Evolutionary conservation across 371 early-diverging fungal genomes (phyloP).

Genomic region (Mucor sp.): DNA sequence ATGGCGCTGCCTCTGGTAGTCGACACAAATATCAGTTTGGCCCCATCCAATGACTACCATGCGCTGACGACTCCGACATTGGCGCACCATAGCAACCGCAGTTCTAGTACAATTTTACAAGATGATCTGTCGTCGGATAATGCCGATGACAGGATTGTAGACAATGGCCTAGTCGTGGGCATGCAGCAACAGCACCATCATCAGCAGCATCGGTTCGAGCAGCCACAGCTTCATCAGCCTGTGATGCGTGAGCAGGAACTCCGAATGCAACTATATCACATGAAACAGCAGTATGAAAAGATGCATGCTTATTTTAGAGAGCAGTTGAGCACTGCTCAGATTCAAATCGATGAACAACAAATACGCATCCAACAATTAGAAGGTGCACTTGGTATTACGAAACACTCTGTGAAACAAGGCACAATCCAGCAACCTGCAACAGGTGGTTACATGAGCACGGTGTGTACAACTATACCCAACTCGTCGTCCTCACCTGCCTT

Average conservation of each 20-base stretch:
- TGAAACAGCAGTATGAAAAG: conserved; percentile 14
- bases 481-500: neutral
- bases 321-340: conserved; percentile 13
- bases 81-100: neutral
- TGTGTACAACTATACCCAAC: conserved; percentile 6
- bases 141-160: conserved; percentile 3
- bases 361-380: conserved; percentile 23
- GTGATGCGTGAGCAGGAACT: conserved; percentile 4
- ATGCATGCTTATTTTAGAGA: conserved; percentile 16
- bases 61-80: neutral
- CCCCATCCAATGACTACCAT: neutral
- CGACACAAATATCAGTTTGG: neutral
- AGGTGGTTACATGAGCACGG: conserved; percentile 15
- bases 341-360: conserved; percentile 21
- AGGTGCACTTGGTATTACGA: conserved; percentile 10
- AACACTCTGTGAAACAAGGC: conserved; percentile 15
- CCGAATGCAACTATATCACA: conserved; percentile 14
- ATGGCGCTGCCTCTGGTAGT: neutral
- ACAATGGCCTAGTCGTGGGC: neutral
- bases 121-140: conserved; percentile 1
- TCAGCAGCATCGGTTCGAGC: neutral
- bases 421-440: conserved; percentile 1
- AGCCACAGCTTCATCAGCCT: conserved; percentile 7
- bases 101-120: neutral
- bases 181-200: conserved; percentile 6